These are phyloP conservation scores for Phaseolus lunatus DNA, from an alignment of 306 rosid genomes.

Conservation along the genomic window DNA sequence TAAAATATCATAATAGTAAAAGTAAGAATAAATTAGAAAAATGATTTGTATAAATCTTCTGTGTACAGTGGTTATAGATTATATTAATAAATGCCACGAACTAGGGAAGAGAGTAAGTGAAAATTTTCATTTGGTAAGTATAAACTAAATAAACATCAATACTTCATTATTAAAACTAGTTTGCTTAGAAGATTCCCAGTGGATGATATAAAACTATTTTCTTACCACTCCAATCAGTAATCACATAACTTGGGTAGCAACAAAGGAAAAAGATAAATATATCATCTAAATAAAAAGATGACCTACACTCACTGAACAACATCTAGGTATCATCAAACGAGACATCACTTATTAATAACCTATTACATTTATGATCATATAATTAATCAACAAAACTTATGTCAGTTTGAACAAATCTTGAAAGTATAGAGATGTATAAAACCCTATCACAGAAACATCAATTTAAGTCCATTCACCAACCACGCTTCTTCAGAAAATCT, in stretches of 20 bases:
- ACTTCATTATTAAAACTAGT: not conserved
- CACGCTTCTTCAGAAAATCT: constrained; percentile 58
- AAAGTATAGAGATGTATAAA: constrained; percentile 26
- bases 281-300: not conserved
- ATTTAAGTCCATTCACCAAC: constrained; percentile 32
- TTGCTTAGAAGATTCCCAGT: not conserved
- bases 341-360: constrained; percentile 33
- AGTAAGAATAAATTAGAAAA: no score
- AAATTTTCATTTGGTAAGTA: not conserved
- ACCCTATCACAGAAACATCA: constrained; percentile 34
- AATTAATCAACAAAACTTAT: constrained; percentile 13
- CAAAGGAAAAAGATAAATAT: not conserved
- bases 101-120: not conserved
- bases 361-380: constrained; percentile 21
- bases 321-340: constrained; percentile 13
- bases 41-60: no score
- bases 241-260: not conserved
- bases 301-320: constrained; percentile 21
- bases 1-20: no score
- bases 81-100: no score
- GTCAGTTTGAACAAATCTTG: constrained; percentile 33
- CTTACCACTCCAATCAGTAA: constrained; percentile 4
- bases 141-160: not conserved
- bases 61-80: no score
- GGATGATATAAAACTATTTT: not conserved